These are phyloP conservation scores for Epichloe sylvatica DNA, from an alignment of 2,329 filamentous ascomycete species.

Conservation along the genomic window DNA sequence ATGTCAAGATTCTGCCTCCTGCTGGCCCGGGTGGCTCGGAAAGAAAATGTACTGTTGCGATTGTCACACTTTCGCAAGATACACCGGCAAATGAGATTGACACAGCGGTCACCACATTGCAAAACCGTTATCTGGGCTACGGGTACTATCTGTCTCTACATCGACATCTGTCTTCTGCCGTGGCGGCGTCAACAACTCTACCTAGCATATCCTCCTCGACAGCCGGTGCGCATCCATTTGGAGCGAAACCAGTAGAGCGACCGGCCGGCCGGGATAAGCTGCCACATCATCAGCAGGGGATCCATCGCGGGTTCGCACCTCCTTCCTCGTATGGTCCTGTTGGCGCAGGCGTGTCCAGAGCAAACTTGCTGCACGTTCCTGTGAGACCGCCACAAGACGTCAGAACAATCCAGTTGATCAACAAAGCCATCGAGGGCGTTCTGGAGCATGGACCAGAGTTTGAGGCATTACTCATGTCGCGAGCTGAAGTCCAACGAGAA, in stretches of 20 bases:
- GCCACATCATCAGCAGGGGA: conserved; percentile 30
- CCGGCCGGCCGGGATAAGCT: conserved; percentile 14
- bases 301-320: conserved; percentile 56
- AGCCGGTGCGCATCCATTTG: conserved; percentile 53
- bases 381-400: conserved; percentile 67
- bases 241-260: conserved; percentile 52
- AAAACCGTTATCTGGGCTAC: conserved; percentile 74
- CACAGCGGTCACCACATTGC: conserved; percentile 58
- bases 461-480: conserved; percentile 81
- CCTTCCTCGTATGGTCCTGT: conserved; percentile 50
- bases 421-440: conserved; percentile 71
- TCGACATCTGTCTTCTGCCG: conserved; percentile 66
- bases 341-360: conserved; percentile 27
- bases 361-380: conserved; percentile 48
- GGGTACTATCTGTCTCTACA: conserved; percentile 72
- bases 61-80: conserved; percentile 67
- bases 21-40: conserved; percentile 40
- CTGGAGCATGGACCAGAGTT: conserved; percentile 73
- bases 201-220: conserved; percentile 15
- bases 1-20: conserved; percentile 50
- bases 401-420: conserved; percentile 67
- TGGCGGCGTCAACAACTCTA: conserved; percentile 11
- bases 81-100: conserved; percentile 77
- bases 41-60: conserved; percentile 59
- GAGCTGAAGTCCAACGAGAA: conserved; percentile 67